Conservation (phyloP, 768 basidiomycete genomes). For the Lactarius vividus region DNA sequence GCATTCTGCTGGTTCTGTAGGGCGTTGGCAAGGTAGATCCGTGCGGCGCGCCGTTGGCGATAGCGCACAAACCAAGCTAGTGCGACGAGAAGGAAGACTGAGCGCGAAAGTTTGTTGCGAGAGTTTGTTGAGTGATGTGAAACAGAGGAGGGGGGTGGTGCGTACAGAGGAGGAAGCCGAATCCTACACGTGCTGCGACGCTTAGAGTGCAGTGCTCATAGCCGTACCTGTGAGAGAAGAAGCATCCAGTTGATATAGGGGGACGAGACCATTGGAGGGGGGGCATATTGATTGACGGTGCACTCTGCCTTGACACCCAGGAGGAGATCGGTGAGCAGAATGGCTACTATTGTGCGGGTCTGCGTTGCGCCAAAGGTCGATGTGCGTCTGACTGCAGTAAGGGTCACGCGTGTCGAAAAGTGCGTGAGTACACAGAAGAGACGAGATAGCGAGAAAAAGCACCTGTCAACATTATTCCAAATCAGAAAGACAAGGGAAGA, state of each 20-base stretch:
- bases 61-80: neutral
- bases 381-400: neutral
- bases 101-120: too few relatives aligned
- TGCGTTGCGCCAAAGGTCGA: neutral
- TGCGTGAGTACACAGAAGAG: neutral
- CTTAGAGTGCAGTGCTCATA: neutral
- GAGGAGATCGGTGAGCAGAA: neutral
- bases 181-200: neutral
- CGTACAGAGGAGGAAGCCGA: constrained; percentile 1
- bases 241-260: neutral
- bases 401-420: neutral
- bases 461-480: neutral
- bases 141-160: too few relatives aligned
- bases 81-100: constrained; percentile 4
- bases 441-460: neutral
- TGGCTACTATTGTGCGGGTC: neutral
- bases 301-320: constrained; percentile 12
- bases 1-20: neutral
- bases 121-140: neutral
- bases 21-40: neutral
- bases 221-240: neutral
- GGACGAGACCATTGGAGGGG: neutral
- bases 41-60: constrained; percentile 8
- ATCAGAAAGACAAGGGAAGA: too few relatives aligned
- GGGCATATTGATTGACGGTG: neutral